A percentile compares a stretch with the other conserved stretches of the same genome.
These are phyloP conservation scores for Globisporangium splendens DNA, from an alignment of 352 stramenopile genomes.

Conservation along the genomic window DNA sequence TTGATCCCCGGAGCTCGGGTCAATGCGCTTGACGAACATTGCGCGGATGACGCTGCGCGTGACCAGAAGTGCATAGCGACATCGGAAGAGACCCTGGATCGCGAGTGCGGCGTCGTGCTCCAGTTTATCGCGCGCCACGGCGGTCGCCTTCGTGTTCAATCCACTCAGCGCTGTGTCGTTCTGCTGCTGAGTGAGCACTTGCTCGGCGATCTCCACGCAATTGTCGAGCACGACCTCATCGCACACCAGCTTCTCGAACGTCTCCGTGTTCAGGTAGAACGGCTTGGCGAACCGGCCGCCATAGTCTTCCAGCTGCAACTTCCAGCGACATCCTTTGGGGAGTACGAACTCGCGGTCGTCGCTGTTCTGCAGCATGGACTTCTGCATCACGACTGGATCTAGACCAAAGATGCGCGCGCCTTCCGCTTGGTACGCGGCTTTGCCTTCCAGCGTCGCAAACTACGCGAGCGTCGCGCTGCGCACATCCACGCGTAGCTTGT, in stretches of 20 bases:
- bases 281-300: slow-evolving; percentile 53
- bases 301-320: slow-evolving; percentile 54
- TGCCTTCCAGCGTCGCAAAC: slow-evolving; percentile 31
- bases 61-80: slow-evolving; percentile 37
- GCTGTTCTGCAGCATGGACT: slow-evolving; percentile 25
- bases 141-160: slow-evolving; percentile 21
- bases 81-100: slow-evolving; percentile 67
- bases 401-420: slow-evolving; percentile 53
- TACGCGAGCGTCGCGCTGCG: slow-evolving; percentile 38
- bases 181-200: slow-evolving; percentile 49
- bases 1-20: slow-evolving; percentile 39
- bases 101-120: slow-evolving; percentile 37
- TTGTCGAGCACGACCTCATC: slow-evolving; percentile 66
- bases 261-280: slow-evolving; percentile 62
- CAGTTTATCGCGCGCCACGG: slow-evolving; percentile 26
- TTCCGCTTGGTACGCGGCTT: slow-evolving; percentile 26
- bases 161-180: slow-evolving; percentile 40
- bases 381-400: slow-evolving; percentile 39
- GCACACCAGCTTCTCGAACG: slow-evolving; percentile 64
- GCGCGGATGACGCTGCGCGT: slow-evolving; percentile 47
- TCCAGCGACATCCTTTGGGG: slow-evolving; percentile 43
- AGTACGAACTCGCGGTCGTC: slow-evolving; percentile 25
- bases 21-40: slow-evolving; percentile 56
- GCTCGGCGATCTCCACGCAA: slow-evolving; percentile 50
- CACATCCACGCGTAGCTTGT: slow-evolving; percentile 41